Evolutionary conservation across 2,329 filamentous ascomycete species (phyloP).

Genomic region (Alternaria triticimaculans): DNA sequence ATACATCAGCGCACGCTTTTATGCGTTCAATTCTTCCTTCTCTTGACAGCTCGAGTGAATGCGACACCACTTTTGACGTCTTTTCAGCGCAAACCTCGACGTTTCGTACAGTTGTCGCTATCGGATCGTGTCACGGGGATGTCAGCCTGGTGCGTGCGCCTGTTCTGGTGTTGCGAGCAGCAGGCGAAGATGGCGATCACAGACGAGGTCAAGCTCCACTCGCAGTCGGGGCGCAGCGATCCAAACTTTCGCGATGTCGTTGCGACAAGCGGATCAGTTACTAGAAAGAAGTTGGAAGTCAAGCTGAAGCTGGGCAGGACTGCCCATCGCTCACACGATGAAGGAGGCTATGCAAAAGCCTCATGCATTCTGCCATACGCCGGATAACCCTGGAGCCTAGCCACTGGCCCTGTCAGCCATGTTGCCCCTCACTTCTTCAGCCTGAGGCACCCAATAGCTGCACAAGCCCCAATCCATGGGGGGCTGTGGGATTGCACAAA

Average conservation of each 20-base stretch:
- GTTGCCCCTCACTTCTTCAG: constrained; percentile 25
- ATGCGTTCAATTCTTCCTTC: constrained; percentile 20
- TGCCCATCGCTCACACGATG: constrained; percentile 9
- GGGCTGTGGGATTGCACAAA: constrained; percentile 30
- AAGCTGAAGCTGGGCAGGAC: constrained; percentile 21
- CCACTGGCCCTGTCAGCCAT: constrained; percentile 25
- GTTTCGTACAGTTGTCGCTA: constrained; percentile 14
- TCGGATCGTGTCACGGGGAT: constrained; percentile 22
- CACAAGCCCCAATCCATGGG: constrained; percentile 18
- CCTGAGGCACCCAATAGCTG: constrained; percentile 31
- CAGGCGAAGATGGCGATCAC: constrained; percentile 22
- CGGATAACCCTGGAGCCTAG: constrained; percentile 24
- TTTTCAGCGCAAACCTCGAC: constrained; percentile 13
- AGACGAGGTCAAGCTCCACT: constrained; percentile 26
- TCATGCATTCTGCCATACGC: constrained; percentile 7
- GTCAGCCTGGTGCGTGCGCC: constrained; percentile 34
- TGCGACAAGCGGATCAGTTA: constrained; percentile 29
- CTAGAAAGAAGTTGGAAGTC: constrained; percentile 25
- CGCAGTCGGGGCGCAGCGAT: constrained; percentile 30
- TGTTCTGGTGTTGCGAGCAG: constrained; percentile 20
- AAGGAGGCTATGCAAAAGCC: constrained; percentile 36
- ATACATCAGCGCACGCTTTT: constrained; percentile 42
- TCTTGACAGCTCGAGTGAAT: constrained; percentile 14
- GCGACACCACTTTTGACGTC: constrained; percentile 27
- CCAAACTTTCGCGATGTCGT: constrained; percentile 17